Conservation (phyloP, 768 basidiomycete species). For the Auriculariales sp. region DNA sequence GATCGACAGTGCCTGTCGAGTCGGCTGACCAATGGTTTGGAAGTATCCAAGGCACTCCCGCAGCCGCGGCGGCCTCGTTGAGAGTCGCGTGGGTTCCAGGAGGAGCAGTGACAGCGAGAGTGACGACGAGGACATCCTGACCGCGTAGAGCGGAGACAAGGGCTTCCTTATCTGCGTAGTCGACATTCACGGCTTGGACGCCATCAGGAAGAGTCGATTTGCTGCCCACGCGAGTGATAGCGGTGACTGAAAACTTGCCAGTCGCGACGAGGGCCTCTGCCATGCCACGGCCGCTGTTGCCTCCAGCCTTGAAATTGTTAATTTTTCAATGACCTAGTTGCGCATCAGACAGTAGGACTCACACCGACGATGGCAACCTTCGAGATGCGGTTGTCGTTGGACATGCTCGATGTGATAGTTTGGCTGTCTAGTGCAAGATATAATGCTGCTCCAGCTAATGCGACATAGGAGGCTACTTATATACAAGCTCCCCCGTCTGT, state of each 20-base stretch:
- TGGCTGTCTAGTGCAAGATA: too few species aligned
- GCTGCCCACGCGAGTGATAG: background rate
- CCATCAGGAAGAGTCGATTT: background rate
- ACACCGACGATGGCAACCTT: background rate
- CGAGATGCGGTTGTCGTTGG: background rate
- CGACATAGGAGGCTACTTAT: too few species aligned
- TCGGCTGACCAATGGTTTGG: too few species aligned
- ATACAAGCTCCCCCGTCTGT: too few species aligned
- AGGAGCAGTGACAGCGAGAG: background rate
- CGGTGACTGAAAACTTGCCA: background rate
- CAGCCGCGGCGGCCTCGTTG: background rate
- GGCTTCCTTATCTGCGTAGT: background rate
- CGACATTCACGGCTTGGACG: background rate
- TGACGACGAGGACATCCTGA: background rate
- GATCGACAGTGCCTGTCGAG: background rate
- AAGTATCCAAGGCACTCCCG: background rate
- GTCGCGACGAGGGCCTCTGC: background rate
- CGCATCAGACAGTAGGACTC: background rate
- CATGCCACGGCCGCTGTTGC: background rate
- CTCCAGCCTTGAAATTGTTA: background rate
- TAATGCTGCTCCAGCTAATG: too few species aligned
- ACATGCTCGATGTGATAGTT: too few species aligned
- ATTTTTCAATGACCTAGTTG: background rate
- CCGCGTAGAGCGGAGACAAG: background rate
- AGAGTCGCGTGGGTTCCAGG: background rate